These are phyloP conservation scores for Wallemia mellicola DNA, from an alignment of 1,284 basidiomycete genomes.

Conservation along the genomic window DNA sequence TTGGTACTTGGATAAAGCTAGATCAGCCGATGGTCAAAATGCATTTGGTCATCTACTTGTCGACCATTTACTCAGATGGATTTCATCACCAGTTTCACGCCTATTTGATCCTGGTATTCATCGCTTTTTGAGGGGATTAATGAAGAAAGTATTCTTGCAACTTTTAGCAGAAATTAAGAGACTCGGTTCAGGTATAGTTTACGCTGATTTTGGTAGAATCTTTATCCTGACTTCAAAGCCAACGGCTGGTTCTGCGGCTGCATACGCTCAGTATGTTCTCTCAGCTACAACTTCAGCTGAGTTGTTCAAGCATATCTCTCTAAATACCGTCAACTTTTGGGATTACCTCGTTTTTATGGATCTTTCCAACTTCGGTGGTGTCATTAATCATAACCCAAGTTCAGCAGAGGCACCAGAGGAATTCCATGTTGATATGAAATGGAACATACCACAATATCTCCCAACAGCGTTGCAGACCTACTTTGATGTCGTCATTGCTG, in stretches of 20 bases:
- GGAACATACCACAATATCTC: slow-evolving; percentile 82
- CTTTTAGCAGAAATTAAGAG: slow-evolving; percentile 88
- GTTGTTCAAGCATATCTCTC: slow-evolving; percentile 71
- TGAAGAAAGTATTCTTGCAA: slow-evolving; percentile 95
- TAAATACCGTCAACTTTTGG: slow-evolving; percentile 69
- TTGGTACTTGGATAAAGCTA: slow-evolving; percentile 61
- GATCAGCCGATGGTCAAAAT: slow-evolving; percentile 32
- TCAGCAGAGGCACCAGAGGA: slow-evolving; percentile 31
- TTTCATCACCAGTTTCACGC: slow-evolving; percentile 49
- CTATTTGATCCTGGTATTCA: slow-evolving; percentile 86
- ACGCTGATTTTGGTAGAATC: slow-evolving; percentile 78
- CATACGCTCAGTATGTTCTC: slow-evolving; percentile 81
- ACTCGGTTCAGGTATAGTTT: slow-evolving; percentile 70
- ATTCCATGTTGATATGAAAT: slow-evolving; percentile 43
- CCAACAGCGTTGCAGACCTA: slow-evolving; percentile 52
- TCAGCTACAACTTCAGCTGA: slow-evolving; percentile 82
- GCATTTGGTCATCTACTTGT: slow-evolving; percentile 23
- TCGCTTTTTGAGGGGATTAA: slow-evolving; percentile 73
- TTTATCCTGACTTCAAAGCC: slow-evolving; percentile 84
- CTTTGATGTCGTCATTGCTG: slow-evolving; percentile 43
- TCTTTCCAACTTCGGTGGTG: slow-evolving; percentile 65
- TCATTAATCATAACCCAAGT: slow-evolving; percentile 49
- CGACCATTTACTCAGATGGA: slow-evolving; percentile 96
- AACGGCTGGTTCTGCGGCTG: slow-evolving; percentile 62
- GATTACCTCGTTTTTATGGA: slow-evolving; percentile 94